Evolutionary conservation across 1,284 basidiomycete species (phyloP).

Genomic region (Mycena sp.): DNA sequence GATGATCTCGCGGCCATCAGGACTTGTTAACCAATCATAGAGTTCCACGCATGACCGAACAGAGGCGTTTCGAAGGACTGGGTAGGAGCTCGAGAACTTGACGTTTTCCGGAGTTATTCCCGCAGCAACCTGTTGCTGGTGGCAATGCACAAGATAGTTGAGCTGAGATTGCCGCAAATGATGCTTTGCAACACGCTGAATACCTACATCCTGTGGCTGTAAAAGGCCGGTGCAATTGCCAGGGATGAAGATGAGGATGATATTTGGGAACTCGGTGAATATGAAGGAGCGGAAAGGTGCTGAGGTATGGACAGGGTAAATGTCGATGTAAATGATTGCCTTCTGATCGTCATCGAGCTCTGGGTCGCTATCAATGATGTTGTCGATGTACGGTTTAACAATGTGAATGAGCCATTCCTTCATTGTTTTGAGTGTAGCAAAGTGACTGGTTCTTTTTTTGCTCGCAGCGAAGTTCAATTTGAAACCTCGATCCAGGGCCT

Average conservation of each 20-base stretch:
- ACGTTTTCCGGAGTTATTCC: background rate
- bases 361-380: background rate
- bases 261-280: background rate
- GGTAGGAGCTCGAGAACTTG: background rate
- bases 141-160: background rate
- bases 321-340: slow-evolving; percentile 35
- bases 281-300: slow-evolving; percentile 27
- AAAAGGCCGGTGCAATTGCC: slow-evolving; percentile 1
- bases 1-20: background rate
- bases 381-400: slow-evolving; percentile 11
- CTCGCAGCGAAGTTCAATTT: slow-evolving; percentile 32
- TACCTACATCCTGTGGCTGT: slow-evolving; percentile 1
- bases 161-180: background rate
- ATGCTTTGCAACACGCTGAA: background rate
- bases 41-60: background rate
- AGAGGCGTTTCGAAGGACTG: slow-evolving; percentile 1
- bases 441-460: slow-evolving; percentile 32
- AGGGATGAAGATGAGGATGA: slow-evolving; percentile 1
- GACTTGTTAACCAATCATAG: background rate
- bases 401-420: background rate
- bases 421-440: slow-evolving; percentile 26
- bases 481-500: slow-evolving; percentile 29
- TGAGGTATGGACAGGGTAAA: slow-evolving; percentile 5
- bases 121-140: background rate
- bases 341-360: slow-evolving; percentile 29